These are phyloP conservation scores for Fusarium mundagurra DNA, from an alignment of 2,329 filamentous ascomycete genomes.

Conservation along the genomic window DNA sequence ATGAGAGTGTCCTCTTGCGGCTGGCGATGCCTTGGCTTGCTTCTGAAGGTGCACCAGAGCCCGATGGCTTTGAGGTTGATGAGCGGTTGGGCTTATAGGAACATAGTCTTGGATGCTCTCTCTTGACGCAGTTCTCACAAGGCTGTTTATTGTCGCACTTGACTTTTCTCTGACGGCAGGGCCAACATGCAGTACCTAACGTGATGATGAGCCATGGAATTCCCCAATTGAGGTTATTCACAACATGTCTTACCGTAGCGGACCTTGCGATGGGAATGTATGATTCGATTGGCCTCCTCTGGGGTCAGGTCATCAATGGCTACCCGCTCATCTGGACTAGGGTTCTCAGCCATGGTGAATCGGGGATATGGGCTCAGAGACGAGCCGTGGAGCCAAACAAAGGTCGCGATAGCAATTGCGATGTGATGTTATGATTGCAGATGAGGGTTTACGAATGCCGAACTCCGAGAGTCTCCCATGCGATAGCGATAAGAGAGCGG, in stretches of 20 bases:
- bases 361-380: slow-evolving; percentile 32
- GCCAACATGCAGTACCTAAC: slow-evolving; percentile 72
- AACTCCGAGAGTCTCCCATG: slow-evolving; percentile 48
- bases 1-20: slow-evolving; percentile 50
- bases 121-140: slow-evolving; percentile 74
- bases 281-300: slow-evolving; percentile 74
- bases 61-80: slow-evolving; percentile 50
- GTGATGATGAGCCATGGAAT: slow-evolving; percentile 20
- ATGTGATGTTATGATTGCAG: slow-evolving; percentile 42
- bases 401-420: slow-evolving; percentile 31
- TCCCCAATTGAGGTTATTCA: slow-evolving; percentile 28
- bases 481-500: slow-evolving; percentile 22
- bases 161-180: slow-evolving; percentile 73
- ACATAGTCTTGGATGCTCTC: slow-evolving; percentile 71
- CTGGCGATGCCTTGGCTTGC: slow-evolving; percentile 26
- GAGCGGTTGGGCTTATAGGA: slow-evolving; percentile 72
- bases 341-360: slow-evolving; percentile 56
- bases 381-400: slow-evolving; percentile 40
- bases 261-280: slow-evolving; percentile 75
- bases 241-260: slow-evolving; percentile 66
- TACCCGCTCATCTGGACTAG: slow-evolving; percentile 56
- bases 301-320: slow-evolving; percentile 67
- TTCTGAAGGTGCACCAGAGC: slow-evolving; percentile 43
- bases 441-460: slow-evolving; percentile 48
- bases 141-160: slow-evolving; percentile 76